Evolutionary conservation across 2,329 filamentous ascomycete genomes (phyloP).

Genomic region (Neofusicoccum ribis): DNA sequence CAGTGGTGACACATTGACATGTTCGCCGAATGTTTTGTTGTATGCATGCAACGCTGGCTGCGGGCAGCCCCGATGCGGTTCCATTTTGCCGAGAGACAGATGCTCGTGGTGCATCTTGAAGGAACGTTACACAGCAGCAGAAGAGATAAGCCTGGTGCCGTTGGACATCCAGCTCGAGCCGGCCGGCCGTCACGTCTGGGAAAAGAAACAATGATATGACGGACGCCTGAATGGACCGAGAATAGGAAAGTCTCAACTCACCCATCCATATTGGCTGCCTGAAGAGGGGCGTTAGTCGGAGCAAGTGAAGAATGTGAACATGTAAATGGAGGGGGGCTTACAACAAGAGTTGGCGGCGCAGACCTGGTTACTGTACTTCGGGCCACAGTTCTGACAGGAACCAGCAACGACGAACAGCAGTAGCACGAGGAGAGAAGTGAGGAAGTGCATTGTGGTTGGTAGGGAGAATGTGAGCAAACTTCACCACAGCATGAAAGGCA

Average conservation of each 20-base stretch:
- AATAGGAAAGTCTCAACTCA: slow-evolving; percentile 16
- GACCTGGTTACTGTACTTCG: slow-evolving; percentile 32
- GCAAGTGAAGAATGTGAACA: neutral
- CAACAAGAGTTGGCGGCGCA: slow-evolving; percentile 39
- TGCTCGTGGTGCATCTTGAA: too few relatives aligned
- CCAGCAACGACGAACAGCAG: slow-evolving; percentile 30
- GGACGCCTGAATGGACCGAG: neutral
- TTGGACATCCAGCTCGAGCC: neutral
- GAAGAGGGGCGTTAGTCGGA: slow-evolving; percentile 20
- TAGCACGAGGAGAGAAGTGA: slow-evolving; percentile 24
- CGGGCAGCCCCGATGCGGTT: too few relatives aligned
- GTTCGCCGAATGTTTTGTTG: too few relatives aligned
- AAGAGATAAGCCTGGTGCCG: too few relatives aligned
- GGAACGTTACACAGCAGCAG: too few relatives aligned
- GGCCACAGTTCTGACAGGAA: slow-evolving; percentile 40
- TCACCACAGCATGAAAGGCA: neutral
- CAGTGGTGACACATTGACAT: too few relatives aligned
- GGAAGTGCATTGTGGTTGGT: neutral
- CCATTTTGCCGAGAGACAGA: too few relatives aligned
- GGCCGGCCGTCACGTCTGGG: neutral
- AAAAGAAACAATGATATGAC: neutral
- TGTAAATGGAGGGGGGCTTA: slow-evolving; percentile 23
- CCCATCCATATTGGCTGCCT: slow-evolving; percentile 39
- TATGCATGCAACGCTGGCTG: too few relatives aligned
- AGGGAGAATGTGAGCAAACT: neutral